Evolutionary conservation across 2,329 filamentous ascomycete species (phyloP).

Genomic region (Paraconiothyrium brasiliense): DNA sequence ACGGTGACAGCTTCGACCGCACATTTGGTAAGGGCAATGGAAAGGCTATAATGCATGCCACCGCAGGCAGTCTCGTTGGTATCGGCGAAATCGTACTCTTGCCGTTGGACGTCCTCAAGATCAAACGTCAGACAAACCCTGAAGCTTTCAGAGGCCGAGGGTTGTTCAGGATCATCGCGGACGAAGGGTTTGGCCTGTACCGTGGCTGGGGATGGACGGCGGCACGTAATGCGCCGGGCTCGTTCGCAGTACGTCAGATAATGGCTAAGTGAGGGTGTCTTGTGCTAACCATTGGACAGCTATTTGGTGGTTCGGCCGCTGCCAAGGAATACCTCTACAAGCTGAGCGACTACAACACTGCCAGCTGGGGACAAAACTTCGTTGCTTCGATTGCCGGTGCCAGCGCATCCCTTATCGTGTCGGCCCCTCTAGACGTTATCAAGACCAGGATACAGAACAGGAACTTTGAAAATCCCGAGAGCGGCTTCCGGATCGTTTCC

Average conservation of each 20-base stretch:
- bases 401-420: conserved; percentile 92
- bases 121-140: conserved; percentile 99
- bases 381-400: conserved; percentile 95
- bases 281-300: conserved; percentile 59
- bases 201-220: conserved; percentile 98
- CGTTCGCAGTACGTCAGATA: conserved; percentile 79
- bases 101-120: conserved; percentile 96
- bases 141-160: conserved; percentile 96
- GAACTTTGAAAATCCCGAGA: conserved; percentile 98
- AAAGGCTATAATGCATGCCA: conserved; percentile 98
- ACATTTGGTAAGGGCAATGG: conserved; percentile 96
- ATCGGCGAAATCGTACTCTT: conserved; percentile 97
- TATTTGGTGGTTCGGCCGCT: conserved; percentile 96
- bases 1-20: conserved; percentile 83
- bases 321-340: conserved; percentile 96
- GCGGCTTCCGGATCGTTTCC: conserved; percentile 86
- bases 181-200: conserved; percentile 96
- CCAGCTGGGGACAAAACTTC: conserved; percentile 95
- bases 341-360: conserved; percentile 93
- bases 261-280: not conserved
- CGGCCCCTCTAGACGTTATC: conserved; percentile 97
- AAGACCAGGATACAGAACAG: conserved; percentile 98
- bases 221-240: conserved; percentile 94
- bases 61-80: conserved; percentile 91
- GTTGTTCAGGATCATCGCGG: conserved; percentile 85